Conservation (phyloP, 2,329 filamentous ascomycete species). For the Penicillium sp. region DNA sequence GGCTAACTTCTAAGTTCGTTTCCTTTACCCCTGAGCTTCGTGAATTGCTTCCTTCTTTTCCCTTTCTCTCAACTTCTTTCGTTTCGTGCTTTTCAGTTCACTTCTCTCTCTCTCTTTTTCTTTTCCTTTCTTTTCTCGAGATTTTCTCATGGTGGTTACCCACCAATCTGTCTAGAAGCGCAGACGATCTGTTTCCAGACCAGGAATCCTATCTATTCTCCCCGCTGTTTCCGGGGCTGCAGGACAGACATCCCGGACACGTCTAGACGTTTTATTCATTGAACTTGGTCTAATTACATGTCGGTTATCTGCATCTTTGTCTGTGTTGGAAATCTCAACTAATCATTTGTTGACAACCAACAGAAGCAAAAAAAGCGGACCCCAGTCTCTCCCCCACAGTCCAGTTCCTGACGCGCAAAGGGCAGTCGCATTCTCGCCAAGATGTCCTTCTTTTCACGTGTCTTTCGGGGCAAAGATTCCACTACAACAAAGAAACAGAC, state of each 20-base stretch:
- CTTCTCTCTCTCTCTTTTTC: slow-evolving; percentile 3
- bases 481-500: slow-evolving; percentile 58
- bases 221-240: slow-evolving; percentile 22
- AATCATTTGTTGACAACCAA: slow-evolving; percentile 10
- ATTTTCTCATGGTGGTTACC: slow-evolving; percentile 2
- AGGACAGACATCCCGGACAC: slow-evolving; percentile 26
- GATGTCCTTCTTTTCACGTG: slow-evolving; percentile 59
- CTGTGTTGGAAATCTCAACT: slow-evolving; percentile 8
- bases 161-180: slow-evolving; percentile 8
- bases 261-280: slow-evolving; percentile 6
- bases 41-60: slow-evolving; percentile 1
- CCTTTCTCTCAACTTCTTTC: not conserved
- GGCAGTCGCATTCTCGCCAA: slow-evolving; percentile 20
- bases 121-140: slow-evolving; percentile 11
- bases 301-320: slow-evolving; percentile 14
- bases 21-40: slow-evolving; percentile 17
- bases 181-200: slow-evolving; percentile 13
- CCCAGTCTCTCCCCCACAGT: slow-evolving; percentile 4
- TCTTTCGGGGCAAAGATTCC: slow-evolving; percentile 73
- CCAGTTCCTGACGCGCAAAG: slow-evolving; percentile 7
- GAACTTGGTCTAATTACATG: slow-evolving; percentile 9
- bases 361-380: slow-evolving; percentile 13
- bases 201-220: slow-evolving; percentile 15
- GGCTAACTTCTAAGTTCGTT: slow-evolving; percentile 10
- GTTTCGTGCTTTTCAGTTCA: not conserved